Conservation (phyloP, 352 stramenopile species). For the Phytophthora europaea region DNA sequence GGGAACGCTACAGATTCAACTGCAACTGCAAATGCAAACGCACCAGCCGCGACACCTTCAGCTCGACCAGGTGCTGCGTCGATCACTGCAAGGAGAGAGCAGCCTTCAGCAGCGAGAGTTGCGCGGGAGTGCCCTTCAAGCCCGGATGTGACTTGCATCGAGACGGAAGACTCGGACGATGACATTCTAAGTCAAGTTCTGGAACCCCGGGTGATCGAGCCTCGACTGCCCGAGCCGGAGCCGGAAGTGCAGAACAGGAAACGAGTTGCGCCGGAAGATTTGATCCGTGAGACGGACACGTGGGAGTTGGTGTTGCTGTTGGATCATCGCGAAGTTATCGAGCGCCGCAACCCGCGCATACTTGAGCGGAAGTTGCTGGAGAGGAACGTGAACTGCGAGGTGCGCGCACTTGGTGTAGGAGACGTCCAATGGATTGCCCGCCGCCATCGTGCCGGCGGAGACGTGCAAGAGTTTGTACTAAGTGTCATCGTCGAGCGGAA, state of each 20-base stretch:
- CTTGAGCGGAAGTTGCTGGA: conserved; percentile 87
- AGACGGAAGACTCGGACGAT: conserved; percentile 58
- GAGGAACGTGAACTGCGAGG: conserved; percentile 81
- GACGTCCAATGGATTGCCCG: conserved; percentile 86
- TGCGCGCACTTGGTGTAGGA: conserved; percentile 77
- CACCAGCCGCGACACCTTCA: not conserved
- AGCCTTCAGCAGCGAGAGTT: conserved; percentile 4
- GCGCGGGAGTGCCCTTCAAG: conserved; percentile 16
- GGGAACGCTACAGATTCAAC: not conserved
- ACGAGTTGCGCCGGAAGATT: conserved; percentile 20
- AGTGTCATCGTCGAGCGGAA: conserved; percentile 90
- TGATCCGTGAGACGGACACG: conserved; percentile 49
- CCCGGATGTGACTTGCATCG: conserved; percentile 41
- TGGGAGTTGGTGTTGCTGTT: conserved; percentile 86
- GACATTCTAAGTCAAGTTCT: conserved; percentile 11
- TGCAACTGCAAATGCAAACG: not conserved
- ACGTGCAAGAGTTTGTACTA: conserved; percentile 72
- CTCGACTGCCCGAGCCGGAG: conserved; percentile 20
- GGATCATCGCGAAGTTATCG: conserved; percentile 87
- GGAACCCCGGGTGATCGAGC: not conserved
- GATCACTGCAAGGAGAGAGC: not conserved
- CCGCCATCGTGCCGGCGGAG: conserved; percentile 47
- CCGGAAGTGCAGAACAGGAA: conserved; percentile 19
- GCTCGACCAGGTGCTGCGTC: conserved; percentile 3
- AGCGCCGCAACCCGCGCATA: conserved; percentile 74